These are phyloP conservation scores for Cryptosporidium ubiquitum DNA, from an alignment of 169 alveolate species.

Conservation along the genomic window DNA sequence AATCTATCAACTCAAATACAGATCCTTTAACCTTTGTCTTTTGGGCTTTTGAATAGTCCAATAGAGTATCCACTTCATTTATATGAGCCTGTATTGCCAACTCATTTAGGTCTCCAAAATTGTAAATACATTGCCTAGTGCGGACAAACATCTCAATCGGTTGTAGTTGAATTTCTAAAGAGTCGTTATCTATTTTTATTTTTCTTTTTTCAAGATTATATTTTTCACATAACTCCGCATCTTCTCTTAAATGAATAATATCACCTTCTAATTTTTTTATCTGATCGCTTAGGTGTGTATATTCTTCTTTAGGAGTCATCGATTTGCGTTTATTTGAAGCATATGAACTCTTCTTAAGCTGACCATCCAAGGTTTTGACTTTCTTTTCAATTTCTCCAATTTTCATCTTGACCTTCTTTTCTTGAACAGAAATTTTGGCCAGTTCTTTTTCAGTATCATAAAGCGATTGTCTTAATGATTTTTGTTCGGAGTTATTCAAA, in stretches of 20 bases:
- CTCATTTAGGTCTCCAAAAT: background rate
- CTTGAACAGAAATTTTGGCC: conserved; percentile 60
- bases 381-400: conserved; percentile 73
- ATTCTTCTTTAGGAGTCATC: conserved; percentile 21
- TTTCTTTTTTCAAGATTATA: conserved; percentile 42
- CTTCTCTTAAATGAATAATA: conserved; percentile 53
- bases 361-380: background rate
- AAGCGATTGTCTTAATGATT: conserved; percentile 67
- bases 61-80: conserved; percentile 15
- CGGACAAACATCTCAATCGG: conserved; percentile 69
- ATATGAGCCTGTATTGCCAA: conserved; percentile 55
- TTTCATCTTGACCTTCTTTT: conserved; percentile 46
- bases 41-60: conserved; percentile 11
- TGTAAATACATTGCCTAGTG: conserved; percentile 40
- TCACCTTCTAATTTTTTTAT: conserved; percentile 72
- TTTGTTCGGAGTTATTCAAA: conserved; percentile 66
- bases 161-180: conserved; percentile 50
- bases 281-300: conserved; percentile 55
- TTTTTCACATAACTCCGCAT: conserved; percentile 69
- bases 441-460: conserved; percentile 75
- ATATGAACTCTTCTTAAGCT: conserved; percentile 40
- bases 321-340: conserved; percentile 40
- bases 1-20: conserved; percentile 81
- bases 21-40: conserved; percentile 81
- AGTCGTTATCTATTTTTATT: conserved; percentile 52